Evolutionary conservation across 805 yeast species (phyloP), one percentile per base, ranked within the genome.

Genomic region (Candida gorgasii): DNA sequence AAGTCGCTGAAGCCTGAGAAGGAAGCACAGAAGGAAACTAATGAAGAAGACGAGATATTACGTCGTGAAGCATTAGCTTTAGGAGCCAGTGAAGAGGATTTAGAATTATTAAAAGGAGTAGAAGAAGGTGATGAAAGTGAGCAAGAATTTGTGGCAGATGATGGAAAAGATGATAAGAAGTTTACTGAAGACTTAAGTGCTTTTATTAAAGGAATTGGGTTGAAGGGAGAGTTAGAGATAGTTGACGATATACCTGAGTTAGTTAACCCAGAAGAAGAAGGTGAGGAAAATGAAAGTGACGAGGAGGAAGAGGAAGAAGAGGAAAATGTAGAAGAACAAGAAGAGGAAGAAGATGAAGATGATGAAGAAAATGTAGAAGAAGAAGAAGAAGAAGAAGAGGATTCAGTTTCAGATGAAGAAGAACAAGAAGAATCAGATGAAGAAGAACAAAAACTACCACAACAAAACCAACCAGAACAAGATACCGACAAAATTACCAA

Each of bases 61-160:
- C 80, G 85, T 51, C 78, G 81, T 46, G 95, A 85, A 65, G 95
- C 95, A 2, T 59, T 82, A 11, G 82, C 82, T 16, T 65, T 90
- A 20, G 97, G 97, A 24, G 98, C 97, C 15, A 75, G 88, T 12
- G 93, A 86, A 51, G 90, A 82, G 16, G 97, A 89, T 60, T 58
- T 90, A 35, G 75, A 77, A 33, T 63, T 89, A 39, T 52, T 90
- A 9, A 73, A 75, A 24, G 85, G 74, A 12, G 52, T 84, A 3
- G 64, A 68, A 9, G 79, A 75, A 17, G 82, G 73, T 24, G 78
- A 69, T 20, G 72, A 66, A 20, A 74, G 80, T 51, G 82, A 77
- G 46, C 73, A 71, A 44, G 81, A 76, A 47, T 73, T 73, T 44
- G 79, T 67, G 22, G 69, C 55, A n/a, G 63, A 65, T 29, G 69